Conservation (phyloP, 2,329 filamentous ascomycete genomes). For the Talaromyces piceae region DNA sequence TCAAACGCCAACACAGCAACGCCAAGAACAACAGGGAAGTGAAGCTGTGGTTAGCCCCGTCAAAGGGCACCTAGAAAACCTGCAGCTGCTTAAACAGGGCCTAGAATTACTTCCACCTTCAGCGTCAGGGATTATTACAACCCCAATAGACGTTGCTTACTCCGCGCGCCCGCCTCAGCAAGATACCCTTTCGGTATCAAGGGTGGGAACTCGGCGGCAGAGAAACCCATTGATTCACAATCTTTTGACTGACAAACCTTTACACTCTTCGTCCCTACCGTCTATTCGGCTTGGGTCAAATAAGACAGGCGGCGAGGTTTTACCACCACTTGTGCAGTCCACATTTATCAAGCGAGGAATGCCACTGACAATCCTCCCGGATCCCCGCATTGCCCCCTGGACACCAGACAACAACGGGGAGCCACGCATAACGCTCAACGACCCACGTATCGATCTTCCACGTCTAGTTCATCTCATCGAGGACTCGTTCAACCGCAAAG, state of each 20-base stretch:
- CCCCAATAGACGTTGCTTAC: slow-evolving; percentile 71
- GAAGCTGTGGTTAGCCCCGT: slow-evolving; percentile 17
- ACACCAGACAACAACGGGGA: slow-evolving; percentile 50
- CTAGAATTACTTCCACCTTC: slow-evolving; percentile 71
- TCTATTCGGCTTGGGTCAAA: slow-evolving; percentile 52
- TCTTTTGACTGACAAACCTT: slow-evolving; percentile 86
- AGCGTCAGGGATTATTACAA: slow-evolving; percentile 83
- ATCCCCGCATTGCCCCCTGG: slow-evolving; percentile 62
- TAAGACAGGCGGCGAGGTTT: slow-evolving; percentile 27
- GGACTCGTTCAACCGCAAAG: slow-evolving; percentile 79
- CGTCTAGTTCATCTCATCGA: slow-evolving; percentile 83
- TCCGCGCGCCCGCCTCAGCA: slow-evolving; percentile 32
- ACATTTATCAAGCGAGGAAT: slow-evolving; percentile 89
- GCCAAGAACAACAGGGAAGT: slow-evolving; percentile 6
- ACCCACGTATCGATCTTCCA: slow-evolving; percentile 73
- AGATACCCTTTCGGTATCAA: slow-evolving; percentile 29
- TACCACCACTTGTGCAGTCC: slow-evolving; percentile 46
- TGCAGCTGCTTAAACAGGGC: slow-evolving; percentile 62
- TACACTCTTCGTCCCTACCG: slow-evolving; percentile 85
- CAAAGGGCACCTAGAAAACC: slow-evolving; percentile 58
- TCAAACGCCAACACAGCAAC: slow-evolving; percentile 17
- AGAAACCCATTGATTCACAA: slow-evolving; percentile 92
- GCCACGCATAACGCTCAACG: slow-evolving; percentile 62
- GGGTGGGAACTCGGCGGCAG: slow-evolving; percentile 51
- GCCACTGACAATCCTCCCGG: slow-evolving; percentile 75